Base-by-base conservation (phyloP, 768 basidiomycete species). In the Cyathus striatus region DNA sequence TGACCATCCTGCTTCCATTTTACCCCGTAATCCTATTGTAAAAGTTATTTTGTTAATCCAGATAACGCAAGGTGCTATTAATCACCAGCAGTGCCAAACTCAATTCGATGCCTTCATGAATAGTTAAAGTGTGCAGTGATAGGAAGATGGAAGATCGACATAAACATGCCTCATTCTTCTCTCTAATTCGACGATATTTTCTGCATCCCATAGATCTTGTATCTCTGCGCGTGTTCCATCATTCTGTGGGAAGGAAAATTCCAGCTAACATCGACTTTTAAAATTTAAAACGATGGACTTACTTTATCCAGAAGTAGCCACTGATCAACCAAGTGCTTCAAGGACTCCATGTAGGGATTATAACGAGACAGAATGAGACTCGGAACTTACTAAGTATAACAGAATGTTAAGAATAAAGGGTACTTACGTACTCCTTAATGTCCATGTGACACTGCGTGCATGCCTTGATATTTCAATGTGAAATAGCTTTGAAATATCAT, bases 1-100 rank as follows among this genome's bases (percentile, higher is more conserved):
- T n/a, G 86, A 74, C 77, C 85, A 91, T 1, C 91, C 91, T 6
- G 90, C 90, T 51, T 87, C 84, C 91, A 94, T 93, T 49, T 65
- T 72, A 1, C 83, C 89, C 52, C 89, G 69, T 17, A 91, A 67
- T 41, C 90, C 90, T 86, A 49, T 3, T 25, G 25, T 16, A 39
- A 5, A 41, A 25, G 22, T 22, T 48, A 39, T 23, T 23, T 17
- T 13, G 33, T 17, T 5, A 10, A 41, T 40, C 16, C 12, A 14
- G 23, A 21, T 23, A 30, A 16, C 20, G 14, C 18, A 18, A 16
- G 26, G 24, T 49, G 21, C 41, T 14, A 44, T 17, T 5, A 13
- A 17, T 57, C 25, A 83, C 90, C 90, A 43, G 90, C 89, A 18
- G 90, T 94, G 4, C 90, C 90, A 59, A 94, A 94, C 46, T 84